Base-by-base conservation (phyloP, 306 rosid species). In the Hippophae gyantsensis region DNA sequence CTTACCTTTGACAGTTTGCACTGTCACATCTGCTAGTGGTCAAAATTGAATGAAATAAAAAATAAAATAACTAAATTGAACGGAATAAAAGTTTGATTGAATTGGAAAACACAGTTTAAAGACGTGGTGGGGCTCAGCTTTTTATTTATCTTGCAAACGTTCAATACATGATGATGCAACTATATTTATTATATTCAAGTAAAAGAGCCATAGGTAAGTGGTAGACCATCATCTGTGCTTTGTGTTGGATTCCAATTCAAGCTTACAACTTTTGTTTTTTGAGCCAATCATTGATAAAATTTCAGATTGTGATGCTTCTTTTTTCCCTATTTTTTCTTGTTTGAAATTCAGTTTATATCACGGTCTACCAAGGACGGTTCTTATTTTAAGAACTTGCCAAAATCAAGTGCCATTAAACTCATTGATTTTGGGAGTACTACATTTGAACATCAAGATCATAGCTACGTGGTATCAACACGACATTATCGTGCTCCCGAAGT, bases 351-450 rank as follows among this genome's bases (percentile, higher is more conserved):
- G 89, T 81, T 79, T 72, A 60, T 87, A 10, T 69, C 86, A 18
- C 79, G 85, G 50, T 68, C 89, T 6, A 57, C 75, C 10, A 84
- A 79, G 78, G 89, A 79, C 6, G 87, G 93, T 46, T 84, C 84
- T 48, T 76, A 82, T 74, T 87, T 84, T 71, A 84, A 87, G 80
- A 87, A 79, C 58, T 63, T 87, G 40, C 95, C 92, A 13, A 87
- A 84, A 78, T 84, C 92, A 23, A 78, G 89, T 60, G 79, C 89
- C 74, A 87, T 87, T 47, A 84, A 87, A 69, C 92, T 87, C 77
- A 84, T 84, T 69, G 95, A 84, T 76, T 87, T 87, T 65, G 95
- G 95, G 66, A 87, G 92, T 67, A 84, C 95, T 40, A 76, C 92
- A 48, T 78, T 76, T 74, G 92, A 87, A 60, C 85, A 87, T 72